Percentiles rank a stretch among this genome's conserved stretches.
These are phyloP conservation scores for Cercospora citrullina DNA, from an alignment of 2,329 filamentous ascomycete species.

Conservation along the genomic window DNA sequence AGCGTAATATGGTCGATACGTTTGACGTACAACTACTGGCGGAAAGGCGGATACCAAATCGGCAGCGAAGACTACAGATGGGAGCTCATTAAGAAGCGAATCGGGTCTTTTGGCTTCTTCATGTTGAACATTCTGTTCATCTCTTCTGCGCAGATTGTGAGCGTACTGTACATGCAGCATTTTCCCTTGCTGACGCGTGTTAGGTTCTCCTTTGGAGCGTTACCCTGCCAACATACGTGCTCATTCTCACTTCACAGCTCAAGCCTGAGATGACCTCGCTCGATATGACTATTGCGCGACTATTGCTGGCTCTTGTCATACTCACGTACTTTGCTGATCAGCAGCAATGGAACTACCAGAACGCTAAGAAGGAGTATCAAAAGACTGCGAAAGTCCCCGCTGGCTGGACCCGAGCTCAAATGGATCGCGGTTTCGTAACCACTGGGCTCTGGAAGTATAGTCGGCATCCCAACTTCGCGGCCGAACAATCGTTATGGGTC, in stretches of 20 bases:
- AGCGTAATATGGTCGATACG: constrained; percentile 68
- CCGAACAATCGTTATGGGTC: constrained; percentile 90
- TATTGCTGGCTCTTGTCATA: constrained; percentile 59
- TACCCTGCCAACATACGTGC: constrained; percentile 77
- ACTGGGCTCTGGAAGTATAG: constrained; percentile 83
- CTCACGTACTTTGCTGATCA: constrained; percentile 81
- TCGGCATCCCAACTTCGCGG: constrained; percentile 91
- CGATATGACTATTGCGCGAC: constrained; percentile 59
- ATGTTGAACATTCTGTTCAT: constrained; percentile 91
- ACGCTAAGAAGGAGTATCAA: constrained; percentile 74
- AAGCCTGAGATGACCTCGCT: constrained; percentile 52
- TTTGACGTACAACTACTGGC: constrained; percentile 95
- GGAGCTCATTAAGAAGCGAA: constrained; percentile 68
- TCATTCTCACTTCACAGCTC: constrained; percentile 69
- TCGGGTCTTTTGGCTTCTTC: constrained; percentile 69
- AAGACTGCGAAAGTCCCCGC: constrained; percentile 69
- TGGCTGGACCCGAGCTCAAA: constrained; percentile 62
- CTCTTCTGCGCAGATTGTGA: constrained; percentile 67
- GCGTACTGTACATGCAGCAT: constrained; percentile 20
- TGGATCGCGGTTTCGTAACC: constrained; percentile 87
- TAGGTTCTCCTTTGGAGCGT: constrained; percentile 75
- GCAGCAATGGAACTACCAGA: constrained; percentile 89
- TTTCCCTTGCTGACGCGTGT: constrained; percentile 15
- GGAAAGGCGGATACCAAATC: constrained; percentile 84
- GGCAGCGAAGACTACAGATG: constrained; percentile 96